Percentiles rank a stretch among this genome's conserved stretches.
Evolutionary conservation across 169 alveolate genomes (phyloP).

Genomic region (Theileria parva): DNA sequence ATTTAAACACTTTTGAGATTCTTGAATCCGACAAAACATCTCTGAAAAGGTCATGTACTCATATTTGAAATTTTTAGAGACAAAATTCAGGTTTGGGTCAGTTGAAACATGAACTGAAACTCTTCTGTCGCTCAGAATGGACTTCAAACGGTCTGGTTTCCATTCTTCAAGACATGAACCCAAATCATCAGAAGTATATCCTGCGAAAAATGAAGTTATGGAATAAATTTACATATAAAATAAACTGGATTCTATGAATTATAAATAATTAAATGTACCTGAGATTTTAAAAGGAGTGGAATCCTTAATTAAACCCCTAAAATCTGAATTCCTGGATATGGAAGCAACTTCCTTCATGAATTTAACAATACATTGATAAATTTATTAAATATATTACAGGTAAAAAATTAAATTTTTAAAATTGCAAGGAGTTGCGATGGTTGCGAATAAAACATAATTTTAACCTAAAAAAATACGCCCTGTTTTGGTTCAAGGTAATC

Average conservation of each 20-base stretch:
- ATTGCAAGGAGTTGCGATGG: background rate
- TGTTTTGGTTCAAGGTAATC: background rate
- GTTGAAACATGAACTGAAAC: slow-evolving; percentile 56
- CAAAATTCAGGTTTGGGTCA: slow-evolving; percentile 34
- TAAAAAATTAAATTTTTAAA: too few species aligned
- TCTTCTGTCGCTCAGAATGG: slow-evolving; percentile 8
- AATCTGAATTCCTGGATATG: slow-evolving; percentile 1
- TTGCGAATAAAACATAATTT: background rate
- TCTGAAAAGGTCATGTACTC: slow-evolving; percentile 30
- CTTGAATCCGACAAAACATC: slow-evolving; percentile 14
- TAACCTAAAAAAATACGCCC: background rate
- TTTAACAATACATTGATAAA: background rate
- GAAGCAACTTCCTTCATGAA: slow-evolving; percentile 14
- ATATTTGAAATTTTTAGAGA: slow-evolving; percentile 19
- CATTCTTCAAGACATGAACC: slow-evolving; percentile 33
- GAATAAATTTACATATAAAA: too few species aligned
- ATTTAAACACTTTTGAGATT: background rate
- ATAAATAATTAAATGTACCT: background rate
- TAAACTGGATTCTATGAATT: background rate
- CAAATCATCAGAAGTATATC: slow-evolving; percentile 11
- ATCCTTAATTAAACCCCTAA: slow-evolving; percentile 3
- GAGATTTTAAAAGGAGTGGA: slow-evolving; percentile 10
- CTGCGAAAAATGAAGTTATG: background rate
- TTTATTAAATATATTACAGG: background rate
- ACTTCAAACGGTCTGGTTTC: slow-evolving; percentile 16